Evolutionary conservation across 192 early-diverging fungal species (phyloP), one percentile per base, ranked within the genome.

Genomic region (Coemansia sp.): DNA sequence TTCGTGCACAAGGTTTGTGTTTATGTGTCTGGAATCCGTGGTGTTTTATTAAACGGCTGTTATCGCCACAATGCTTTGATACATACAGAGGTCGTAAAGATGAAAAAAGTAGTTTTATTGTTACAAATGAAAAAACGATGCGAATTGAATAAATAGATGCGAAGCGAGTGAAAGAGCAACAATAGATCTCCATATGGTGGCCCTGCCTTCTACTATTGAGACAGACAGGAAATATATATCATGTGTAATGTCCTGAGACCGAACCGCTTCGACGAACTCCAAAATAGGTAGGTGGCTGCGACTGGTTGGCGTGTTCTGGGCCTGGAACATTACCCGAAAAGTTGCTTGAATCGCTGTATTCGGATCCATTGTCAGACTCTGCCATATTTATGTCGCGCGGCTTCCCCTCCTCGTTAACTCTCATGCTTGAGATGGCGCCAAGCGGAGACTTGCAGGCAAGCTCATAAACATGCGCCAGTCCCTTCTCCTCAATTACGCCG

Each of bases 381-480:
- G 50, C 19, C 59, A 69, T 62, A 20, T 60, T 69, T 12, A 62
- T 13, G 17, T 22, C 40, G 50, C 67, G 67, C 20, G 67, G 42
- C 42, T 49, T 60, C 0, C 57, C 57, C 14, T 41, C 46, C 19
- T 51, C 60, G 51, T 54, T 58, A 51, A 67, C 56, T 16, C 19
- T 37, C 58, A 62, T 58, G 16, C 38, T 38, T 40, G 56, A 58
- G 19, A 81, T 75, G 43, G 72, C 78, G 11, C 78, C 78, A 4
- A 81, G 44, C 14, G 72, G 58, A 37, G 70, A 75, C 50, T 69
- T 75, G 25, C 78, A 62, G 25, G 65, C 54, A 50, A 81, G 44
- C 63, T 81, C 73, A 17, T 81, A 81, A 14, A 74, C 66, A 0
- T 65, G 70, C 4, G 78, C 59, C 19, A 81, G 51, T 0, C 70